Evolutionary conservation across 805 yeast species (phyloP), one percentile per base, ranked within the genome.

Genomic region (Saccharomycopsis javanensis): DNA sequence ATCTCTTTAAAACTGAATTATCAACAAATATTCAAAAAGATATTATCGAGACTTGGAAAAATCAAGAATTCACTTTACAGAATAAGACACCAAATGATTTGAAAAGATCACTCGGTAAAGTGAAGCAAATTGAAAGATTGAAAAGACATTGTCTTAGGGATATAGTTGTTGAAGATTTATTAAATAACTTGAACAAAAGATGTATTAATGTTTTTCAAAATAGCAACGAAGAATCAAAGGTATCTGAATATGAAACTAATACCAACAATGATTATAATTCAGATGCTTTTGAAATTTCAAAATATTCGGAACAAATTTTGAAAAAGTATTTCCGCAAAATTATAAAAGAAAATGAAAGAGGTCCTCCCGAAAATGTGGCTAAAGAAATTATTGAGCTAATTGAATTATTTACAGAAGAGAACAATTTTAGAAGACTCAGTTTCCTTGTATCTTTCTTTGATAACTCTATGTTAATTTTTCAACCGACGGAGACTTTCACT

Each of bases 41-140:
- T 5, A 6, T 60, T 5, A 35, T 55, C 20, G 11, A n/a, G 13
- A 28, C 53, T 15, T 60, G 62, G 62, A 51, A 60, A 30, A 48
- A 25, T 1, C 30, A 54, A 35, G 56, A 48, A 34, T 57, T 59
- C 30, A 51, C 15, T 8, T 52, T 59, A 18, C 55, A 57, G 23
- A 55, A 59, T 37, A 54, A 55, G 20, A 54, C 56, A 13, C 31
- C 31, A 13, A 18, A 45, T n/a, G 61, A 58, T 48, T 38, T 35
- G 5, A 55, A 48, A 20, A 42, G 48, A 16, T 6, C 28, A 5
- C 27, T 42, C 13, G 23, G 11, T 23, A 50, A 50, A 35, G 33
- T 42, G 48, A 42, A 42, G 13, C 28, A 42, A 7, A 5, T 37
- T 11, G 35, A 42, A 3, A 27, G 45, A 54, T 20, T 42, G n/a